Conservation (phyloP, 352 stramenopile species). For the Phytophthora constricta region DNA sequence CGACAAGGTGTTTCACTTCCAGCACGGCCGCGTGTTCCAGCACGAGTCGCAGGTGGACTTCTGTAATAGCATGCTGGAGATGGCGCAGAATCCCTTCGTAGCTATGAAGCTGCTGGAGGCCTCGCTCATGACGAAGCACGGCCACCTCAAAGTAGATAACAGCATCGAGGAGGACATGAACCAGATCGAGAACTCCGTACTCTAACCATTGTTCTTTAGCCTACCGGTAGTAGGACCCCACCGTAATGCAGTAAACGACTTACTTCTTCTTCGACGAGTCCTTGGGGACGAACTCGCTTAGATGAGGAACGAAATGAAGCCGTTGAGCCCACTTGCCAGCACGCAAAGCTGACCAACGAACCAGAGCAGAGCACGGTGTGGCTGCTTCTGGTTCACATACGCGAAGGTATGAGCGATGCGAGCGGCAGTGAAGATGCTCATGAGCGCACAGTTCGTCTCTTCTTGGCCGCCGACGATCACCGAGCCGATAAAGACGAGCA, state of each 20-base stretch:
- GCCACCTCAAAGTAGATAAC: slow-evolving; percentile 54
- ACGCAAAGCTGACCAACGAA: too few relatives aligned
- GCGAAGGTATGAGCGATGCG: slow-evolving; percentile 53
- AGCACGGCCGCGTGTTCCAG: slow-evolving; percentile 54
- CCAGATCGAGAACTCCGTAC: slow-evolving; percentile 41
- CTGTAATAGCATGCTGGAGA: slow-evolving; percentile 53
- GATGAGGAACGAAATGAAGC: too few relatives aligned
- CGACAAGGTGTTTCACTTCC: slow-evolving; percentile 78
- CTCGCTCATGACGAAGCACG: slow-evolving; percentile 66
- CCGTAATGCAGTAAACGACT: neutral
- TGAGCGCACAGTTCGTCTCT: slow-evolving; percentile 35
- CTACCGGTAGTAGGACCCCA: neutral
- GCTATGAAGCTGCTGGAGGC: slow-evolving; percentile 59
- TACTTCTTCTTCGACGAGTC: too few relatives aligned
- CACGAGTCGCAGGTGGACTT: slow-evolving; percentile 64
- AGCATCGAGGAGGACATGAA: slow-evolving; percentile 50
- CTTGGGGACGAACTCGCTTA: too few relatives aligned
- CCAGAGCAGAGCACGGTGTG: slow-evolving; percentile 46
- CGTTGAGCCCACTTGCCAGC: too few relatives aligned
- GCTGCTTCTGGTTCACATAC: slow-evolving; percentile 56
- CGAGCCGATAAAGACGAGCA: slow-evolving; percentile 50
- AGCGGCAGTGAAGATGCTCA: slow-evolving; percentile 50
- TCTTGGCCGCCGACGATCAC: slow-evolving; percentile 41
- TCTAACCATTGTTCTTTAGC: slow-evolving; percentile 11
- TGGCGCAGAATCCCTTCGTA: slow-evolving; percentile 60